Base-by-base conservation (phyloP, 352 stramenopile genomes). In the Phytophthora tentaculata region DNA sequence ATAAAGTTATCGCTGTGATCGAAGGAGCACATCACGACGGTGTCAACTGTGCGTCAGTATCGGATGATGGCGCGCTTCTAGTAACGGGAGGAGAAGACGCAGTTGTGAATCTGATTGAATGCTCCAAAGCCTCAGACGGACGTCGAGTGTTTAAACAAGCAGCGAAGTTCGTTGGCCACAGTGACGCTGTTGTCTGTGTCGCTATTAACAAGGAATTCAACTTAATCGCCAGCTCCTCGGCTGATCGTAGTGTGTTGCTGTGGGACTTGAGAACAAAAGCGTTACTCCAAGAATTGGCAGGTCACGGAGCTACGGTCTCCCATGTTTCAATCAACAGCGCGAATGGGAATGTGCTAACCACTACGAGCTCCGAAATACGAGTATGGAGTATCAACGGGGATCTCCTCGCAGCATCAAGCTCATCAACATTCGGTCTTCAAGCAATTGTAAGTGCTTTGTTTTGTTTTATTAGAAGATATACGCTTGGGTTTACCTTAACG, bases 331-430 rank as follows among this genome's bases (percentile, higher is more conserved):
- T 94, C 64, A 94, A 94, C 64, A 72, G 79, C 17, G 69, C 85
- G 3, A 92, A 83, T 48, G 84, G 80, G 5, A 91, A 91, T 58
- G 43, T 94, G 5, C 17, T 91, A 13, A 89, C 86, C 2, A 64
- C 74, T 5, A 87, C 86, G 4, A 49, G 56, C 5, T 64, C 67
- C 0, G 84, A 94, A 48, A 14, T 94, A 7, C 83, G 86, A 3
- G 43, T 92, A 2, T 94, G 86, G 86, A 92, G 84, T 61, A 85
- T 94, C 49, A 94, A 94, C 24, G 86, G 86, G 0, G 86, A 94
- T 51, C 66, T 94, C 7, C 66, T 94, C 5, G 84, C 84, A 6
- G 75, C 73, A n/a, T 84, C 79, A 1, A 80, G 56, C 10, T 74
- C 73, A 56, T 81, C 10, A 35, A 17, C 61, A 1, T 78, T 88